Percentiles rank a stretch among this genome's conserved stretches.
Conservation (phyloP, 139 green algal genomes). For the Chlorella ohadii region DNA sequence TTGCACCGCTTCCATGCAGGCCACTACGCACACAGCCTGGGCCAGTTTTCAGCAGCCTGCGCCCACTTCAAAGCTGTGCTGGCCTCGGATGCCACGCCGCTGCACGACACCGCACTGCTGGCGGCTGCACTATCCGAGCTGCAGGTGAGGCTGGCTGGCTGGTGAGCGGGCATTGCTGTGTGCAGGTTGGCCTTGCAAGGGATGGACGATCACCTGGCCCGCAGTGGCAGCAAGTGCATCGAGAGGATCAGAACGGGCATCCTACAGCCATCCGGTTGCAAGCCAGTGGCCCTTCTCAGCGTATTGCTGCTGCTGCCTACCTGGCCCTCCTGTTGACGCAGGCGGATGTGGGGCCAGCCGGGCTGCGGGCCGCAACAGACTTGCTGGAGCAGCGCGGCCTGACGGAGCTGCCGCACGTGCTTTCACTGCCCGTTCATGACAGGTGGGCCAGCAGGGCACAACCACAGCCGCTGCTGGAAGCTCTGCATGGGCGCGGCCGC, state of each 20-base stretch:
- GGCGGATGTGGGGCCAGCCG: background rate
- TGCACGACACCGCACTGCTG: slow-evolving; percentile 25
- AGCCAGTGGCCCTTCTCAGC: too few relatives aligned
- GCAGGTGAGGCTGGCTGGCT: background rate
- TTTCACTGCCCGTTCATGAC: background rate
- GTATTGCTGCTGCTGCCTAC: too few relatives aligned
- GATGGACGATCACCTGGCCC: too few relatives aligned
- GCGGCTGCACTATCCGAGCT: slow-evolving; percentile 41
- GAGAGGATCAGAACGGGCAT: too few relatives aligned
- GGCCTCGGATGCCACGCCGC: background rate
- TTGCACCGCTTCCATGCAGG: background rate
- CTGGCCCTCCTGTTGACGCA: too few relatives aligned
- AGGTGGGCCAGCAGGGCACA: background rate
- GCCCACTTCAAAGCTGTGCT: slow-evolving; percentile 23
- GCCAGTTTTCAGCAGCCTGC: slow-evolving; percentile 10
- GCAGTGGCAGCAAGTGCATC: too few relatives aligned
- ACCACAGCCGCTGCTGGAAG: background rate
- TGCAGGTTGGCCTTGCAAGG: too few relatives aligned
- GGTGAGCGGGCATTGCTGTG: too few relatives aligned
- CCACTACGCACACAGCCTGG: slow-evolving; percentile 36
- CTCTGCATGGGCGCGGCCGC: background rate
- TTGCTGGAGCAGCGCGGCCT: slow-evolving; percentile 15
- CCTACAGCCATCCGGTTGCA: too few relatives aligned
- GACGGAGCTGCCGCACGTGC: slow-evolving; percentile 8
- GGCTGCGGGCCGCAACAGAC: background rate